phyloP scores from a whole-genome alignment of 1,139 yeast species.

The Casaregolazyma suthepensis region DNA sequence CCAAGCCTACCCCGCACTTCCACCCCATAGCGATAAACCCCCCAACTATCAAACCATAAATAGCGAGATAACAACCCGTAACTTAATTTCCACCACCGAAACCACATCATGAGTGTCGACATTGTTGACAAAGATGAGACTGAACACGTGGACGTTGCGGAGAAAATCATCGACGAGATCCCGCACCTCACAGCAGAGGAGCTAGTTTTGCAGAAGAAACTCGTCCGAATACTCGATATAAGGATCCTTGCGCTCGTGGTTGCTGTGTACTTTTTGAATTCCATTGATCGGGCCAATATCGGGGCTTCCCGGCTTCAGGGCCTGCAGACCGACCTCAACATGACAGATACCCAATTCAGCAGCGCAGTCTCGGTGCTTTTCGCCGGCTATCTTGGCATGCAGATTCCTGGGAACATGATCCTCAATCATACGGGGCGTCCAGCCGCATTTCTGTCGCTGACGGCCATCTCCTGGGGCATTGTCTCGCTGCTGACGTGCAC shows the following conservation, averaged over 20 bases:
- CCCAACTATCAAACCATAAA: no score
- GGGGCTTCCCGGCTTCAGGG: constrained; percentile 59
- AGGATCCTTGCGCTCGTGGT: constrained; percentile 32
- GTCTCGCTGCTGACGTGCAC: constrained; percentile 55
- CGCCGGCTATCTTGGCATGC: constrained; percentile 50
- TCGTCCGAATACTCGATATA: constrained; percentile 19
- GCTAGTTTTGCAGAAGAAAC: constrained; percentile 6
- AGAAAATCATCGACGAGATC: constrained; percentile 7
- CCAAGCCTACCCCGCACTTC: not conserved
- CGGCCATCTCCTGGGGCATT: constrained; percentile 49
- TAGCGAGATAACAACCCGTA: no score
- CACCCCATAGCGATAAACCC: not conserved
- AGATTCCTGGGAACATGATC: constrained; percentile 43
- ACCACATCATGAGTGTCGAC: not conserved
- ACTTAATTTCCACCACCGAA: no score
- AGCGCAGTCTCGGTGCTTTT: constrained; percentile 50
- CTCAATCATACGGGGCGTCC: constrained; percentile 33
- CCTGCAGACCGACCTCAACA: constrained; percentile 44
- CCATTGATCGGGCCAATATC: constrained; percentile 53
- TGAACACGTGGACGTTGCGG: not conserved
- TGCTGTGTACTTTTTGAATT: constrained; percentile 47
- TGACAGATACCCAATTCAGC: constrained; percentile 46
- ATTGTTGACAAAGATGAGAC: not conserved
- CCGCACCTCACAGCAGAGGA: constrained; percentile 10
- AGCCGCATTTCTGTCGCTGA: constrained; percentile 42